phyloP scores from a whole-genome alignment of 2,329 filamentous ascomycete genomes.

The Trichophyton mentagrophytes region DNA sequence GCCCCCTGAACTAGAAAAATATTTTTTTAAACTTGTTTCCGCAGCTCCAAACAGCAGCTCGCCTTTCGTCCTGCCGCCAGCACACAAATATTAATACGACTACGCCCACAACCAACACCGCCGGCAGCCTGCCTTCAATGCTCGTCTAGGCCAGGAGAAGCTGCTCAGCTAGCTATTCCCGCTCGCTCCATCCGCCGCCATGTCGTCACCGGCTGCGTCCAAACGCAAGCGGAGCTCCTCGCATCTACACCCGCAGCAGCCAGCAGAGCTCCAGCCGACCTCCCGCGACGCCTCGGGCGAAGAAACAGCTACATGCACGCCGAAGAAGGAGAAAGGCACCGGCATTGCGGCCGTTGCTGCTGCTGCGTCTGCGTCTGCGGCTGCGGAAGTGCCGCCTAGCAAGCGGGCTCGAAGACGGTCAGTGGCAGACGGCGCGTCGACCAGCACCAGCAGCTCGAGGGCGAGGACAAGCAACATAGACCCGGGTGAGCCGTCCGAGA shows the following conservation, averaged over 20 bases:
- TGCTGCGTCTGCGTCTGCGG: conserved; percentile 21
- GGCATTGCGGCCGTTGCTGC: conserved; percentile 48
- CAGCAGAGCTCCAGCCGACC: conserved; percentile 55
- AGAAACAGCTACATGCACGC: conserved; percentile 42
- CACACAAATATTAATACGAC: too few relatives aligned
- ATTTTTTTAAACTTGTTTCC: neutral
- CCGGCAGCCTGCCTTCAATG: neutral
- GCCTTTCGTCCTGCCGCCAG: neutral
- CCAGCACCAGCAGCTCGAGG: neutral
- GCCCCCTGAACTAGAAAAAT: conserved; percentile 1
- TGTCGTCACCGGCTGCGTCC: conserved; percentile 46
- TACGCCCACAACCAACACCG: too few relatives aligned
- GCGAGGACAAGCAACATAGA: conserved; percentile 38
- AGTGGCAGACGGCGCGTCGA: conserved; percentile 13
- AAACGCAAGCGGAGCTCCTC: conserved; percentile 62
- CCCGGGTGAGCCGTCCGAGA: conserved; percentile 57
- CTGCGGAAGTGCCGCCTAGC: conserved; percentile 45
- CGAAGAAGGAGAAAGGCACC: conserved; percentile 20
- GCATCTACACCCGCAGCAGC: conserved; percentile 23
- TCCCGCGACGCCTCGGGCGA: conserved; percentile 74
- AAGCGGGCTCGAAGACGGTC: conserved; percentile 61
- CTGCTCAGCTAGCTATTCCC: neutral
- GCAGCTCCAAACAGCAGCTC: neutral
- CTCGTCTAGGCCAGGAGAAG: neutral
- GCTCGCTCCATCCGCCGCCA: neutral